Base-by-base conservation (phyloP, 202 grass and related monocot species). In the Hordeum pubiflorum region DNA sequence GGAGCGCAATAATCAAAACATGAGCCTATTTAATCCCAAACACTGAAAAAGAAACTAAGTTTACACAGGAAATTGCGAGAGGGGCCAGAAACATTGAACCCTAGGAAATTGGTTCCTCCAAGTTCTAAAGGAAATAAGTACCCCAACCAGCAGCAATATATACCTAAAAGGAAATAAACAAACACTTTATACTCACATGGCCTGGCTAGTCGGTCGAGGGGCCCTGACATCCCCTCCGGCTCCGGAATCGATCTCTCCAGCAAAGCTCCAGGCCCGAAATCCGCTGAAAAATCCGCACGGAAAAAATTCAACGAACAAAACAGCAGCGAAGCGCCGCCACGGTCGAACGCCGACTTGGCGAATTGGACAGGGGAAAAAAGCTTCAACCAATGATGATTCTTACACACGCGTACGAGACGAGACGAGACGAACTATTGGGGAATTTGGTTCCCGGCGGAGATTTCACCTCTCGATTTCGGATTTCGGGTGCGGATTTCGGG, bases 121-220 rank as follows among this genome's bases (percentile, higher is more conserved):
- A 46, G 54, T 39, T 26, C 26, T 24, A 73, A 82, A 46, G 10
- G n/a, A 7, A 69, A 20, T 1, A 69, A 54, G 8, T 0, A 23
- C 3, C 0, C 20, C 7, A 4, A 11, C 7, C 7, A 10, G 4
- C 9, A 58, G 5, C 20, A 58, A 58, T 54, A 36, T 46, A 52
- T 52, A 5, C 20, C 3, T n/a, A 10, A 58, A 10, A 10, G 24
- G 2, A n/a, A 72, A 17, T 23, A 56, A 3, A 17, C 29, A 56
- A 3, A 8, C 50, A n/a, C 50, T 54, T 54, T 2, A 40, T 75
- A 89, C 96, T 98, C 84, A 98, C 96, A 94, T 80, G 96, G 96
- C 83, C 84, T 89, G 5, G 92, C 90, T 43, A 91, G 88, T 85
- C 86, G 68, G 72, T 95, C 95, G 66, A 98, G 90, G 27, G 92